A percentile compares a stretch with the other conserved stretches of the same genome.
Evolutionary conservation across 176 grass and related monocot genomes (phyloP).

Genomic region (Hordeum marinum): DNA sequence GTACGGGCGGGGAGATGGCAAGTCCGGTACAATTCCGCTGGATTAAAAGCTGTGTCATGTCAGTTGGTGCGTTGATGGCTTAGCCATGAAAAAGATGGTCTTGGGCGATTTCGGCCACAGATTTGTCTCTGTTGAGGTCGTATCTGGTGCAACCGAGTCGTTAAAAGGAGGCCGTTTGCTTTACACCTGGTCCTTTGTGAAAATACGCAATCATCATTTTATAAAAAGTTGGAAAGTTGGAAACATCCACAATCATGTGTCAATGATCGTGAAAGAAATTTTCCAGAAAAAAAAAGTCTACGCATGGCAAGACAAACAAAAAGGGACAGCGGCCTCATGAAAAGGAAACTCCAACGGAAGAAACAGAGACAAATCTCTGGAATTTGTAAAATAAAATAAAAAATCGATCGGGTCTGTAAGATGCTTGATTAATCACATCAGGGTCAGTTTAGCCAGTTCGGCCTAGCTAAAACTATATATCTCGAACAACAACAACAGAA

Average conservation of each 20-base stretch:
- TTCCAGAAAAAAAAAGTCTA: background rate
- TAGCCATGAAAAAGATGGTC: background rate
- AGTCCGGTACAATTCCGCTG: background rate
- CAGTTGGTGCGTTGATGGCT: background rate
- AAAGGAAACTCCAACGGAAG: background rate
- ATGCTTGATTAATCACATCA: too few species aligned
- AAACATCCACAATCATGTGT: background rate
- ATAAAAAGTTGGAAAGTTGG: background rate
- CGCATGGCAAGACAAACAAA: too few species aligned
- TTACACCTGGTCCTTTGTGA: background rate
- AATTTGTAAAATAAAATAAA: too few species aligned
- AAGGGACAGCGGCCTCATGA: too few species aligned
- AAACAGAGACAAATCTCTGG: background rate
- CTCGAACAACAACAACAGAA: background rate
- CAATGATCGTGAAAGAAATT: background rate
- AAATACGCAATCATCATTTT: background rate
- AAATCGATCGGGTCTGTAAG: too few species aligned
- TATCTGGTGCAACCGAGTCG: background rate
- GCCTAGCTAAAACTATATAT: too few species aligned
- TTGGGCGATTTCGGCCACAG: background rate
- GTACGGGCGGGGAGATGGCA: background rate
- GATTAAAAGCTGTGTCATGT: background rate
- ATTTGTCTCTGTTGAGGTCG: background rate
- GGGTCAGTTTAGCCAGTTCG: background rate
- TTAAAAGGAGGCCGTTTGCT: background rate